Evolutionary conservation across 495 filamentous ascomycete genomes (phyloP).

Genomic region (Lasiosphaeriaceae sp.): DNA sequence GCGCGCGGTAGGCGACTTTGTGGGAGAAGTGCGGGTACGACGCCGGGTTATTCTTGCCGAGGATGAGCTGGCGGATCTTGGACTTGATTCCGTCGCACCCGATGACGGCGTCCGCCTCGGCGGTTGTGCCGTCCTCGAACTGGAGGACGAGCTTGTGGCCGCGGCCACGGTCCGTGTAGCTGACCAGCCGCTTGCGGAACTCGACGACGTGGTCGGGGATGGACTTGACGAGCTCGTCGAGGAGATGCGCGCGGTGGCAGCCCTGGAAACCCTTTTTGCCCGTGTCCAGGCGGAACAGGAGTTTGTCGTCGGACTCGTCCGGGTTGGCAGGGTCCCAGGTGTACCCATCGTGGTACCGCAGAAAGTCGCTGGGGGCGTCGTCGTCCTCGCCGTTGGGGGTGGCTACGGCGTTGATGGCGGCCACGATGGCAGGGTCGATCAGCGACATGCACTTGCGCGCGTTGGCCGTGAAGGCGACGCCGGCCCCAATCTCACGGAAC

Average conservation of each 20-base stretch:
- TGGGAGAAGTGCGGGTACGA: slow-evolving; percentile 40
- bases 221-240: slow-evolving; percentile 49
- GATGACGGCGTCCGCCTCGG: slow-evolving; percentile 46
- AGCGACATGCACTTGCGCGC: slow-evolving; percentile 24
- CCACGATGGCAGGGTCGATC: slow-evolving; percentile 19
- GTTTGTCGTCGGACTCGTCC: slow-evolving; percentile 12
- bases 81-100: slow-evolving; percentile 54
- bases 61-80: slow-evolving; percentile 34
- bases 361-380: slow-evolving; percentile 18
- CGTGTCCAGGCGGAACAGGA: slow-evolving; percentile 27
- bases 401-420: slow-evolving; percentile 12
- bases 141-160: slow-evolving; percentile 28
- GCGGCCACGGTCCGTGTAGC: slow-evolving; percentile 19
- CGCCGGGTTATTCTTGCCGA: slow-evolving; percentile 32
- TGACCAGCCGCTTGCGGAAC: slow-evolving; percentile 35
- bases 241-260: slow-evolving; percentile 47
- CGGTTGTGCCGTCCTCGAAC: slow-evolving; percentile 48
- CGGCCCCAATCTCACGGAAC: slow-evolving; percentile 42
- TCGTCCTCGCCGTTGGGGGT: not conserved
- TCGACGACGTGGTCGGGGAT: slow-evolving; percentile 36
- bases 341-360: slow-evolving; percentile 38
- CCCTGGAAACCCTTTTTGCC: slow-evolving; percentile 38
- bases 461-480: slow-evolving; percentile 41
- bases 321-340: slow-evolving; percentile 10
- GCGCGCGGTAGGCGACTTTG: slow-evolving; percentile 41